Conservation (phyloP, 805 yeast species). For the Barnettozyma siamensis region DNA sequence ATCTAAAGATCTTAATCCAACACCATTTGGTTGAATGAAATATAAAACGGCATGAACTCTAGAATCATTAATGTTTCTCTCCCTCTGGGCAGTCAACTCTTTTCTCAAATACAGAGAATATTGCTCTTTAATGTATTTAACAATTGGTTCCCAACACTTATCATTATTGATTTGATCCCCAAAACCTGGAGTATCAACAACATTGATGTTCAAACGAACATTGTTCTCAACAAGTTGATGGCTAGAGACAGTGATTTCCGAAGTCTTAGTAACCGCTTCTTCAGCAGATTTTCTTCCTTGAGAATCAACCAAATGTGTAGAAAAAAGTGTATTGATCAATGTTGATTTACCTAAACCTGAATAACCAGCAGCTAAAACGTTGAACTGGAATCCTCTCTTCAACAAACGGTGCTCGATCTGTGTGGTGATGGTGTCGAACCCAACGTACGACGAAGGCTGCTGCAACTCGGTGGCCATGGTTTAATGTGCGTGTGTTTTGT, state of each 20-base stretch:
- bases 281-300: conserved; percentile 62
- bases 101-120: conserved; percentile 86
- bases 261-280: conserved; percentile 78
- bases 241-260: conserved; percentile 71
- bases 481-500: too few relatives aligned
- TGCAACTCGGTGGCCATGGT: conserved; percentile 4
- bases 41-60: conserved; percentile 92
- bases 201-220: conserved; percentile 77
- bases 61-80: conserved; percentile 72
- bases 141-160: conserved; percentile 94
- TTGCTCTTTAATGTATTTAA: conserved; percentile 92
- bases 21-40: conserved; percentile 84
- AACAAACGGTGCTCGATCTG: conserved; percentile 91
- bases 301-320: conserved; percentile 70
- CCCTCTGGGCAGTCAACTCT: conserved; percentile 93
- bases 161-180: conserved; percentile 96
- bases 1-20: conserved; percentile 81
- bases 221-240: conserved; percentile 78
- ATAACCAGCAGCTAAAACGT: conserved; percentile 88
- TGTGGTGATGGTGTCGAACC: conserved; percentile 92
- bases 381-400: conserved; percentile 91
- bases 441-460: conserved; percentile 74
- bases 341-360: conserved; percentile 96
- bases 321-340: conserved; percentile 81
- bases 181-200: conserved; percentile 96